These are phyloP conservation scores for Hibiscus syriacus DNA, from an alignment of 345 rosid genomes.

Conservation along the genomic window DNA sequence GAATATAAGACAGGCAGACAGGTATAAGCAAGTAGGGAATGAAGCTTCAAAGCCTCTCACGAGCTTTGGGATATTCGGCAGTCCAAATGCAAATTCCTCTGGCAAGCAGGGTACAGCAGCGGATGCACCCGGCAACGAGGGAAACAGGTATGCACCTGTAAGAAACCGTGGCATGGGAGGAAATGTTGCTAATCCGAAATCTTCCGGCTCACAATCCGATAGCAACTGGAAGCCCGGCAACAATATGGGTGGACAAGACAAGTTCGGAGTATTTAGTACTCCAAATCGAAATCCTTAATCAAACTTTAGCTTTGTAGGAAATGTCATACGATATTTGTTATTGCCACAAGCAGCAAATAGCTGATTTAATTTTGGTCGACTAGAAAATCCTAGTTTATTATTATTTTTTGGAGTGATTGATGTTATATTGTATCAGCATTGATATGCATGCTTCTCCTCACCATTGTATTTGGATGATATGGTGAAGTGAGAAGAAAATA, in stretches of 20 bases:
- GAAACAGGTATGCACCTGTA: background rate
- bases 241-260: constrained; percentile 9
- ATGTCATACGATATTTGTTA: background rate
- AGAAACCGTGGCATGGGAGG: constrained; percentile 8
- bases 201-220: constrained; percentile 5
- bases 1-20: constrained; percentile 9
- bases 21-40: constrained; percentile 11
- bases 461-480: background rate
- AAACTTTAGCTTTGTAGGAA: background rate
- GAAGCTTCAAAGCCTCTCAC: constrained; percentile 16
- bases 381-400: background rate
- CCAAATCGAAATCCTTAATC: background rate
- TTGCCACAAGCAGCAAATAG: background rate
- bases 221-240: constrained; percentile 3
- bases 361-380: background rate
- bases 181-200: constrained; percentile 4
- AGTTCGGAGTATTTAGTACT: constrained; percentile 27
- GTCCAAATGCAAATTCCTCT: constrained; percentile 18
- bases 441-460: background rate
- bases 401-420: background rate
- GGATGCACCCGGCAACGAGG: background rate
- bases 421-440: background rate
- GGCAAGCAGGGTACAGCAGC: constrained; percentile 15
- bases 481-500: background rate
- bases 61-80: constrained; percentile 60